Percentiles rank a stretch among this genome's conserved stretches.
Evolutionary conservation across 1,284 basidiomycete species (phyloP).

Genomic region (Hypsizygus ulmarius): DNA sequence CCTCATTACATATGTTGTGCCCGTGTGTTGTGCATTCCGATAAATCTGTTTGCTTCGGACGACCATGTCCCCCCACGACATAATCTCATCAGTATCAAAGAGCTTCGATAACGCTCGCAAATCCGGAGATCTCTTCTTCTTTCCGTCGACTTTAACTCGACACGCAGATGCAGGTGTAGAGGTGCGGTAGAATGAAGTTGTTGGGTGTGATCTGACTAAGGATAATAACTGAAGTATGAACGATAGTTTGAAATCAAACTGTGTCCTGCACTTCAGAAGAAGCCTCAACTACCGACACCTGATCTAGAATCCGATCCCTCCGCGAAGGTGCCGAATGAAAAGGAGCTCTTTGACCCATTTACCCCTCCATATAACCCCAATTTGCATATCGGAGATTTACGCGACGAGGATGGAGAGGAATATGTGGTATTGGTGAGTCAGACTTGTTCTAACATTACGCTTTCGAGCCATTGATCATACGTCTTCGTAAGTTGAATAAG

Average conservation of each 20-base stretch:
- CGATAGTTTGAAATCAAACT: constrained; percentile 76
- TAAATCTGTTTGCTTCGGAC: neutral
- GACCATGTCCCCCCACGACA: constrained; percentile 35
- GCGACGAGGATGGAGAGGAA: constrained; percentile 58
- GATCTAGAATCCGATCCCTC: constrained; percentile 32
- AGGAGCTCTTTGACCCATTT: constrained; percentile 65
- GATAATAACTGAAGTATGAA: constrained; percentile 2
- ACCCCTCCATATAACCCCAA: constrained; percentile 75
- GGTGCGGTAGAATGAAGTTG: constrained; percentile 37
- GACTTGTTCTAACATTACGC: constrained; percentile 24
- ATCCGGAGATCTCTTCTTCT: constrained; percentile 76
- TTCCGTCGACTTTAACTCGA: constrained; percentile 62
- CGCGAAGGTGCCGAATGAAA: constrained; percentile 22
- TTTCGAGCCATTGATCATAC: neutral
- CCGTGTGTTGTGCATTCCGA: neutral
- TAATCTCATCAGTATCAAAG: constrained; percentile 58
- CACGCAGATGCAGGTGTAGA: constrained; percentile 62
- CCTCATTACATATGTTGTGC: too few species aligned
- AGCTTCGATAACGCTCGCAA: constrained; percentile 60
- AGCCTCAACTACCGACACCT: constrained; percentile 52
- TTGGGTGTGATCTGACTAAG: neutral
- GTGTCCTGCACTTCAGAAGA: constrained; percentile 80
- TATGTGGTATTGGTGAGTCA: constrained; percentile 69
- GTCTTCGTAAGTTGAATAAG: constrained; percentile 68
- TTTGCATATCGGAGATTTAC: constrained; percentile 70